Evolutionary conservation across 768 basidiomycete genomes (phyloP).

Genomic region (Trametes sanguinea): DNA sequence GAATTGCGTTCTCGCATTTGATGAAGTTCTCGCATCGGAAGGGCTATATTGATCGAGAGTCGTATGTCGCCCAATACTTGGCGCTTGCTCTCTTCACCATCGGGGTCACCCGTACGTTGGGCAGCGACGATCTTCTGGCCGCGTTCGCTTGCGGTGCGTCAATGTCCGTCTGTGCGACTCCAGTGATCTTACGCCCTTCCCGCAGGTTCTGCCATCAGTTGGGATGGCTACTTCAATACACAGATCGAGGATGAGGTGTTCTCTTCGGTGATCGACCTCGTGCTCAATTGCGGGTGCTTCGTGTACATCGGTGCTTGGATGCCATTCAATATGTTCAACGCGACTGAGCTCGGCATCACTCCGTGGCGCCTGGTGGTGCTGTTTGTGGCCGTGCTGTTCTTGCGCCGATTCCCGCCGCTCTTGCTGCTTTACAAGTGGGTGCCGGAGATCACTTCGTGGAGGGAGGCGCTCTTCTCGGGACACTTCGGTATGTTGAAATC

Average conservation of each 20-base stretch:
- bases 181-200: not conserved
- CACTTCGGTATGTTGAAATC: constrained; percentile 70
- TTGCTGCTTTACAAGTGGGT: constrained; percentile 79
- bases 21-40: constrained; percentile 69
- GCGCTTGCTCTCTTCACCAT: constrained; percentile 72
- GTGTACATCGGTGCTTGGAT: constrained; percentile 89
- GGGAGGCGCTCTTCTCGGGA: constrained; percentile 87
- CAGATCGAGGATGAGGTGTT: constrained; percentile 87
- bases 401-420: constrained; percentile 82
- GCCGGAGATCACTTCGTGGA: constrained; percentile 83
- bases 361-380: constrained; percentile 75
- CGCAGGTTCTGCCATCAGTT: constrained; percentile 84
- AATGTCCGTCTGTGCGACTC: not conserved
- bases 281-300: constrained; percentile 80
- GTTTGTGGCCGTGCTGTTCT: constrained; percentile 62
- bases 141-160: constrained; percentile 76
- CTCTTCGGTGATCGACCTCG: constrained; percentile 86
- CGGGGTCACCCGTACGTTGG: constrained; percentile 79
- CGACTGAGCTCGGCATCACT: constrained; percentile 56
- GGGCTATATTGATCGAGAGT: constrained; percentile 76
- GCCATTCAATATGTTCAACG: constrained; percentile 61
- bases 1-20: constrained; percentile 65
- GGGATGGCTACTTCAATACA: constrained; percentile 83
- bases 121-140: constrained; percentile 86
- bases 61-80: constrained; percentile 84